These are phyloP conservation scores for Talaromyces sp. DNA, from an alignment of 2,329 filamentous ascomycete genomes.

Conservation along the genomic window DNA sequence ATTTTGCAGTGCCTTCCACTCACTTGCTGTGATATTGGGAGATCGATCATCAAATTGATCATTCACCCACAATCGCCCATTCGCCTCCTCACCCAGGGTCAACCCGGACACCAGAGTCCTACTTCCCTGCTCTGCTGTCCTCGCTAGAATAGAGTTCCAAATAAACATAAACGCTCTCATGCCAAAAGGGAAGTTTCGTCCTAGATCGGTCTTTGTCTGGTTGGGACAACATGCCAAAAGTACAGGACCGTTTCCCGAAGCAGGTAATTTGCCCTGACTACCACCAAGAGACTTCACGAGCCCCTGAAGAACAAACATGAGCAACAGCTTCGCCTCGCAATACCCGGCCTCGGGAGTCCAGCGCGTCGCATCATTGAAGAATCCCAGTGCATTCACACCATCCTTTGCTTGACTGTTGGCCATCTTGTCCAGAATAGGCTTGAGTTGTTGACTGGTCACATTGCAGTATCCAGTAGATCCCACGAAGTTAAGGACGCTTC, in stretches of 20 bases:
- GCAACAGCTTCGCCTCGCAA: constrained; percentile 13
- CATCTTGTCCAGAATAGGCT: constrained; percentile 1
- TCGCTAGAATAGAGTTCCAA: constrained; percentile 10
- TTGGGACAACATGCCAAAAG: constrained; percentile 15
- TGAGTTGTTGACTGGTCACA: constrained; percentile 12
- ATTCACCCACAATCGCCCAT: constrained; percentile 16
- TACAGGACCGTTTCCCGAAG: neutral
- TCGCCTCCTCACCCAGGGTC: constrained; percentile 11
- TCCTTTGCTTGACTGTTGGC: neutral
- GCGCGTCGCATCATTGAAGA: constrained; percentile 8
- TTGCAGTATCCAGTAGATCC: constrained; percentile 4
- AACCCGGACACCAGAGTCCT: constrained; percentile 12
- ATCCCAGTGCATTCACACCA: neutral
- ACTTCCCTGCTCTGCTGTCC: constrained; percentile 14
- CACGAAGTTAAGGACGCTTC: constrained; percentile 16
- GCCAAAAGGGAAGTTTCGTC: neutral
- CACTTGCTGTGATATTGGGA: constrained; percentile 7
- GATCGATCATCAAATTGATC: constrained; percentile 15
- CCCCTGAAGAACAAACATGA: constrained; percentile 18
- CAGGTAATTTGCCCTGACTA: neutral
- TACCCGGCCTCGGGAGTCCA: constrained; percentile 3
- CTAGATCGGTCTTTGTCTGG: constrained; percentile 14
- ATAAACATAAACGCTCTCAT: constrained; percentile 3
- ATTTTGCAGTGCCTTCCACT: constrained; percentile 14
- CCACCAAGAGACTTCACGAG: constrained; percentile 15